These are phyloP conservation scores for Heritiera fomes DNA, from an alignment of 345 rosid species.

Conservation along the genomic window DNA sequence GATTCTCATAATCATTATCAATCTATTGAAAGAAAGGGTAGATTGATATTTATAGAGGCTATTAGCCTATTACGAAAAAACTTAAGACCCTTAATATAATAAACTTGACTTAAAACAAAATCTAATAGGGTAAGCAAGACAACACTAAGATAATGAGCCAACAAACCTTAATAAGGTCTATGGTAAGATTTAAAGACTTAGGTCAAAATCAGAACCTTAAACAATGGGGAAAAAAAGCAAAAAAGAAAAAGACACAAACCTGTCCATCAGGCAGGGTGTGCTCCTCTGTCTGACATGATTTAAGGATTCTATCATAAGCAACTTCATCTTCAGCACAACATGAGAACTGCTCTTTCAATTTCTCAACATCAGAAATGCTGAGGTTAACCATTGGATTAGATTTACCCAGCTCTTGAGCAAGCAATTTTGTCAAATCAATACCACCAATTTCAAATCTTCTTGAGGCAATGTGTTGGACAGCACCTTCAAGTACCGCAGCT, in stretches of 20 bases:
- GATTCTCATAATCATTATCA: no score
- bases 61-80: no score
- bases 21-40: no score
- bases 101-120: no score
- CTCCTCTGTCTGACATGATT: slow-evolving; percentile 57
- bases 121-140: no score
- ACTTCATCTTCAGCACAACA: slow-evolving; percentile 83
- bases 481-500: slow-evolving; percentile 98
- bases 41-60: no score
- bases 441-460: slow-evolving; percentile 95
- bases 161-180: not conserved
- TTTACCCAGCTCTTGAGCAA: slow-evolving; percentile 73
- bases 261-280: slow-evolving; percentile 97
- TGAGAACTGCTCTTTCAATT: slow-evolving; percentile 73
- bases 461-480: slow-evolving; percentile 96
- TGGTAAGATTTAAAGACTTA: not conserved
- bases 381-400: slow-evolving; percentile 70
- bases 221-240: not conserved
- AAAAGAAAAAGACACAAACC: slow-evolving; percentile 34
- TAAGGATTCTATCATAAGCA: slow-evolving; percentile 57
- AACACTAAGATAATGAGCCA: not conserved
- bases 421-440: slow-evolving; percentile 72
- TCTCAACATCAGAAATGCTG: slow-evolving; percentile 66
- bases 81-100: no score
- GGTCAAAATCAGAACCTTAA: not conserved